Percentiles rank a stretch among this genome's conserved stretches.
phyloP scores from a whole-genome alignment of 208 protist genomes.

The Trypanosomatidae sp. region DNA sequence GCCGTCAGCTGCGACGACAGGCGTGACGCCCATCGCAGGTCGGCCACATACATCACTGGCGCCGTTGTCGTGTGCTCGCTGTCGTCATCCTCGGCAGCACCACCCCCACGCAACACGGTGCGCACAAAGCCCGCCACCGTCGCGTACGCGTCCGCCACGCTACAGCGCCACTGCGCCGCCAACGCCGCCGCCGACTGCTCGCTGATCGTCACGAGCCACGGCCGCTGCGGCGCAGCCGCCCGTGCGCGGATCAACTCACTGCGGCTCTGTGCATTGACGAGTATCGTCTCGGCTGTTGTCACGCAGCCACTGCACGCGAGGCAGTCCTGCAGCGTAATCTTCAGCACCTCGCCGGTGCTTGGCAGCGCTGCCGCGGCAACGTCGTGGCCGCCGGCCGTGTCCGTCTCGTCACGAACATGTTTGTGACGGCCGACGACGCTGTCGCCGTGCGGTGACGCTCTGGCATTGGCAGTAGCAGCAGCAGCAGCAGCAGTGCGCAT shows the following conservation, averaged over 20 bases:
- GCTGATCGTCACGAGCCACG: constrained; percentile 86
- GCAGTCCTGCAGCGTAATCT: constrained; percentile 79
- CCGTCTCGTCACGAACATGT: neutral
- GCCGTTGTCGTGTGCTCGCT: neutral
- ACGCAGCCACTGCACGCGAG: constrained; percentile 94
- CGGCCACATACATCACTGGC: constrained; percentile 45
- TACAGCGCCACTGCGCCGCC: constrained; percentile 59
- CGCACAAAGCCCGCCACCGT: constrained; percentile 73
- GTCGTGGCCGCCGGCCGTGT: neutral
- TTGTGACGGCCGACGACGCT: too few relatives aligned
- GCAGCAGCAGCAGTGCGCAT: neutral
- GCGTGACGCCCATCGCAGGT: constrained; percentile 56
- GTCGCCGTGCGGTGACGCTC: neutral
- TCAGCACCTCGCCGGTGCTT: constrained; percentile 20
- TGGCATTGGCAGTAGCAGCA: neutral
- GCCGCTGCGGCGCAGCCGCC: neutral
- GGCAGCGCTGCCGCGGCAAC: neutral
- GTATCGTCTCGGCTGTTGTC: constrained; percentile 95
- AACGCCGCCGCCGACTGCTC: constrained; percentile 88
- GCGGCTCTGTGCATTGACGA: constrained; percentile 78
- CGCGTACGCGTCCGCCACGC: constrained; percentile 14
- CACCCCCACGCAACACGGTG: neutral
- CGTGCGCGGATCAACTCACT: constrained; percentile 18
- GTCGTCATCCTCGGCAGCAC: too few relatives aligned
- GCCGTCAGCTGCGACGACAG: constrained; percentile 65